Conservation (phyloP, 345 rosid genomes). For the Raphanus sativus region DNA sequence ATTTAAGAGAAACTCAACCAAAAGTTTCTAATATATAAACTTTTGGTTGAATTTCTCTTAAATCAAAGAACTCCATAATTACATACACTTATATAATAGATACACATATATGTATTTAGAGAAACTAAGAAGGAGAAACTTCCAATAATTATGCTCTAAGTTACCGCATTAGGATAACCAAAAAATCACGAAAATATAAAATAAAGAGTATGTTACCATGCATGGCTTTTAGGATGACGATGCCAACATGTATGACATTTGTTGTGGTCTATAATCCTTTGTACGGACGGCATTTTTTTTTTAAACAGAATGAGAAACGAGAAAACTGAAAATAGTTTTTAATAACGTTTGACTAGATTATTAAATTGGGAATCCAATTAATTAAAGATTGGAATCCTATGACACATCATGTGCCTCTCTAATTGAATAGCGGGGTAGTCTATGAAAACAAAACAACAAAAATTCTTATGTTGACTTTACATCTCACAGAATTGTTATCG, state of each 20-base stretch:
- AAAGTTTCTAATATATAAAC: too few species aligned
- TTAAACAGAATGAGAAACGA: background rate
- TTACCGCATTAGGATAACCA: background rate
- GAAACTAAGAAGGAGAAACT: too few species aligned
- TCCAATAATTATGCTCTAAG: too few species aligned
- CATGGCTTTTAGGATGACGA: constrained; percentile 31
- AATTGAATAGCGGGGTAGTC: constrained; percentile 28
- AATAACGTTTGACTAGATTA: constrained; percentile 25
- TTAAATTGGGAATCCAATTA: constrained; percentile 21
- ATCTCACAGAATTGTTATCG: background rate
- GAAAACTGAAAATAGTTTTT: background rate
- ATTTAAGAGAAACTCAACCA: too few species aligned
- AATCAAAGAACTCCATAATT: too few species aligned
- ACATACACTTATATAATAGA: too few species aligned
- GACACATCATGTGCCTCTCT: constrained; percentile 41
- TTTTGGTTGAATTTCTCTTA: too few species aligned
- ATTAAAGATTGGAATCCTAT: constrained; percentile 31
- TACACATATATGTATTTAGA: too few species aligned
- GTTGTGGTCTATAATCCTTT: background rate
- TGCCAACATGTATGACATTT: constrained; percentile 27
- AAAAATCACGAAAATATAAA: background rate
- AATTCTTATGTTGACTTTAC: background rate
- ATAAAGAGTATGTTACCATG: constrained; percentile 19
- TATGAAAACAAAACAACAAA: constrained; percentile 11
- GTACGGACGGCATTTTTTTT: background rate